phyloP scores from a whole-genome alignment of 805 yeast species.

The Blastobotrys attinorum region DNA sequence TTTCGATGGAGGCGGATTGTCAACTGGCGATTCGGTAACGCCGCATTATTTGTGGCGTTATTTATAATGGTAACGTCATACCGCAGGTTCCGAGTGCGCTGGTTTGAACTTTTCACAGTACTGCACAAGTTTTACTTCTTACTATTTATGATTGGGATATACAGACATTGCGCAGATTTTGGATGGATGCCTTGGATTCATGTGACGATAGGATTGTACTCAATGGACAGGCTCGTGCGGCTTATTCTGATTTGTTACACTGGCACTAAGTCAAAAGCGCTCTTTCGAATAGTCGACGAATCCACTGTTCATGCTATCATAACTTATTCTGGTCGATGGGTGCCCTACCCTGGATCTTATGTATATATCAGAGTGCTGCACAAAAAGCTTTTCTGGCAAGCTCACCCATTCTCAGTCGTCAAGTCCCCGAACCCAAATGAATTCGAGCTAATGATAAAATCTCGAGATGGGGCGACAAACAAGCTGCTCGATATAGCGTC shows the following conservation, averaged over 20 bases:
- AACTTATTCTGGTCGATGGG: slow-evolving; percentile 38
- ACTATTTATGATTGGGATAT: slow-evolving; percentile 47
- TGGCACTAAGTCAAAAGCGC: slow-evolving; percentile 37
- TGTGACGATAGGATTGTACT: slow-evolving; percentile 59
- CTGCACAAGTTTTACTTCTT: slow-evolving; percentile 49
- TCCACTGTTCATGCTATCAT: slow-evolving; percentile 19
- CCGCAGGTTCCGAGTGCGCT: slow-evolving; percentile 39
- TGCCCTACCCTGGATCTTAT: slow-evolving; percentile 45
- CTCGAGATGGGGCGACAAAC: slow-evolving; percentile 17
- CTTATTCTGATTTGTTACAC: slow-evolving; percentile 44
- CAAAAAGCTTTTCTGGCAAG: slow-evolving; percentile 52
- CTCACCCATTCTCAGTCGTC: slow-evolving; percentile 59
- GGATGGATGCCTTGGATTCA: slow-evolving; percentile 33
- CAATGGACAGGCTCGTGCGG: slow-evolving; percentile 53
- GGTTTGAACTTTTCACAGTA: slow-evolving; percentile 51
- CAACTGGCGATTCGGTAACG: slow-evolving; percentile 31
- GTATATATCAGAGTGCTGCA: slow-evolving; percentile 51
- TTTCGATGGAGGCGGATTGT: slow-evolving; percentile 2
- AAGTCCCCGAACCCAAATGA: slow-evolving; percentile 11
- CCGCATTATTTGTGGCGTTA: slow-evolving; percentile 36
- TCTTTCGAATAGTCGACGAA: slow-evolving; percentile 3
- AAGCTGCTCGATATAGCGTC: slow-evolving; percentile 2
- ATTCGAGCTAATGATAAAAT: slow-evolving; percentile 10
- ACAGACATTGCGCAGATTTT: slow-evolving; percentile 38
- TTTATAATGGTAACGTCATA: slow-evolving; percentile 42